Evolutionary conservation across 192 early-diverging fungal genomes (phyloP).

Genomic region (Coemansia sp.): DNA sequence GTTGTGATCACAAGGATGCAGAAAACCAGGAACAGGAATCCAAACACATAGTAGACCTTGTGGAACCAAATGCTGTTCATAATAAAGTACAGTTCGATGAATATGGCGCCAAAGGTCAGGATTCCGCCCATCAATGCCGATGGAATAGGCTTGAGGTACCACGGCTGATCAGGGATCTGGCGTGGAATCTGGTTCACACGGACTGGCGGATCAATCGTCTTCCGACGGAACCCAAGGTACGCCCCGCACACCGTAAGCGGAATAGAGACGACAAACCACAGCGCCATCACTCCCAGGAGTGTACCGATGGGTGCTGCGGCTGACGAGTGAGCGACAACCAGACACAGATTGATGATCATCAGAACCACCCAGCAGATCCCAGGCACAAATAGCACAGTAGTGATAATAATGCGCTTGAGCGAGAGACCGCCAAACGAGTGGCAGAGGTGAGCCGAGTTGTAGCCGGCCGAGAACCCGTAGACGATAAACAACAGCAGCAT

Average conservation of each 20-base stretch:
- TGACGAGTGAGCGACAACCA: slow-evolving; percentile 77
- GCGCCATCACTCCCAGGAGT: slow-evolving; percentile 71
- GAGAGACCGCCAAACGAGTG: slow-evolving; percentile 89
- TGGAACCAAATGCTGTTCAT: slow-evolving; percentile 93
- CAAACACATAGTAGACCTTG: slow-evolving; percentile 91
- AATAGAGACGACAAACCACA: slow-evolving; percentile 84
- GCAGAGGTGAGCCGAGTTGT: slow-evolving; percentile 83
- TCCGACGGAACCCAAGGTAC: slow-evolving; percentile 63
- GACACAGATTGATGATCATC: slow-evolving; percentile 78
- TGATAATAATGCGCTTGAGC: slow-evolving; percentile 80
- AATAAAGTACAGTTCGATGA: slow-evolving; percentile 96
- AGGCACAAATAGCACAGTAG: slow-evolving; percentile 81
- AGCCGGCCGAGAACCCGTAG: slow-evolving; percentile 87
- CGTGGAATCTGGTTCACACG: slow-evolving; percentile 92
- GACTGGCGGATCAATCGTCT: slow-evolving; percentile 70
- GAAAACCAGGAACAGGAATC: slow-evolving; percentile 88
- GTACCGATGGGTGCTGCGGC: slow-evolving; percentile 86
- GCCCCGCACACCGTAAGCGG: slow-evolving; percentile 82
- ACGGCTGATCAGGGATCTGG: slow-evolving; percentile 85
- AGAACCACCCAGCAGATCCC: slow-evolving; percentile 58
- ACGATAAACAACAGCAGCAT: slow-evolving; percentile 92
- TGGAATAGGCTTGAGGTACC: slow-evolving; percentile 70
- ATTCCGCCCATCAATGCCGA: slow-evolving; percentile 80
- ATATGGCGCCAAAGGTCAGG: slow-evolving; percentile 89
- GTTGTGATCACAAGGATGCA: slow-evolving; percentile 79